Base-by-base conservation (phyloP, 2,329 filamentous ascomycete genomes). In the Sporothrix pseudoabietina region DNA sequence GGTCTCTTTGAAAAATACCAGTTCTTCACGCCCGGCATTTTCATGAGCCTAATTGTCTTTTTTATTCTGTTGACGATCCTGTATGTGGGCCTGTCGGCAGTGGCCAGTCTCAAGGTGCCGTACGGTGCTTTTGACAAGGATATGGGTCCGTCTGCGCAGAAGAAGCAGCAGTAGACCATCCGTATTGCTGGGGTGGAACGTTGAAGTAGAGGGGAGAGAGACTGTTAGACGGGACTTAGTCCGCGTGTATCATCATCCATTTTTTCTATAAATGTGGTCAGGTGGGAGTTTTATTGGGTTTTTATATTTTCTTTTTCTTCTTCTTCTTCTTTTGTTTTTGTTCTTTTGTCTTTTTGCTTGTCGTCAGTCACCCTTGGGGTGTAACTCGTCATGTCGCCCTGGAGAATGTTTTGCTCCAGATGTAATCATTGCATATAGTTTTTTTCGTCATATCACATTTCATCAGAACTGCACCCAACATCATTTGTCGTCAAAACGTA, bases 41-140 rank as follows among this genome's bases (percentile, higher is more conserved):
- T 98, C 82, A 97, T 97, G 92, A 92, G 89, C 39, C 83, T 97
- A 26, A 80, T 94, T 52, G 90, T 90, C 30, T 84, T 88, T 3
- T 81, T 96, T 22, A 81, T 97, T 54, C 86, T 97, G 68, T 82
- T 97, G 75, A 84, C 88, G 39, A 94, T 98, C 77, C 84, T 97
- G 6, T 91, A 91, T 77, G 90, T 94, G 73, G 96, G 92, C 16
- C 83, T 98, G 72, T 88, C 83, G 74, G 94, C 92, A 16, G 85
- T 98, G 14, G 85, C 88, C 7, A 95, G 93, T 77, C 86, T 99
- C 22, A 87, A 98, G 81, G 93, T 98, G 41, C 92, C 93, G 0
- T 98, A 98, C 81, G 94, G 92, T 76, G 94, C 96, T 1, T 99
- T 98, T 80, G 95, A 97, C 80, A 98, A 97, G 86, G 95, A 98